Evolutionary conservation across 2,329 filamentous ascomycete species (phyloP), one percentile per base, ranked within the genome.

Genomic region (Sporothrix protearum): DNA sequence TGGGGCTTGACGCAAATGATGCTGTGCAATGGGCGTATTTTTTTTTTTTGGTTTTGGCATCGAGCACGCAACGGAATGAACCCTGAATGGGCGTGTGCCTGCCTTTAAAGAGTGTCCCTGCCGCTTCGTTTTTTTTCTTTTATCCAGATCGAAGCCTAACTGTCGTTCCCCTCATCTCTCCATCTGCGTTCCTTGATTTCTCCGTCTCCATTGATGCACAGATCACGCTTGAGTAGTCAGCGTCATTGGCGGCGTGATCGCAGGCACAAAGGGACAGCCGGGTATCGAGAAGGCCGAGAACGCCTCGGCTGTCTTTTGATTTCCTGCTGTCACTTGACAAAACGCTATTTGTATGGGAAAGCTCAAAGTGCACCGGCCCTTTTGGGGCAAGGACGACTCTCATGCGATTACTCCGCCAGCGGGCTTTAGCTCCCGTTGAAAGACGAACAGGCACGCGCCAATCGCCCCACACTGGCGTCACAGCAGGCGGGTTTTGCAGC

Each of bases 391-490:
- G 55, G 55, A 53, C 22, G 49, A 16, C 61, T 51, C 63, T 51
- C 25, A 6, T 67, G 45, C 42, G 49, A 55, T 55, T 51, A 68
- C 66, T 68, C 47, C 49, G 49, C 66, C 66, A 55, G 66, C 49
- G 30, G 28, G 49, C 66, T 55, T 51, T 68, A 68, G 66, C 66
- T 68, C 66, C 66, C 66, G 66, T 25, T 22, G 19, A 53, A 53
- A 39, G 22, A 67, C 28, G 28, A 25, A 67, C 63, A 67, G 45
- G 25, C 12, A 45, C 28, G n/a, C 59, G 30, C 30, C 39, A 67
- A 51, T 67, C 63, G 42, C 42, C 45, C 63, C 63, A 67, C 63
- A 1, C 25, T 49, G 12, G 45, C 45, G 63, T 19, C 59, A 28
- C 59, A 42, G 39, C 36, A 45, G 59, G 59, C 4, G 57, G 33